Evolutionary conservation across 495 filamentous ascomycete species (phyloP), one percentile per base, ranked within the genome.

Genomic region (Oidiodendron maius): DNA sequence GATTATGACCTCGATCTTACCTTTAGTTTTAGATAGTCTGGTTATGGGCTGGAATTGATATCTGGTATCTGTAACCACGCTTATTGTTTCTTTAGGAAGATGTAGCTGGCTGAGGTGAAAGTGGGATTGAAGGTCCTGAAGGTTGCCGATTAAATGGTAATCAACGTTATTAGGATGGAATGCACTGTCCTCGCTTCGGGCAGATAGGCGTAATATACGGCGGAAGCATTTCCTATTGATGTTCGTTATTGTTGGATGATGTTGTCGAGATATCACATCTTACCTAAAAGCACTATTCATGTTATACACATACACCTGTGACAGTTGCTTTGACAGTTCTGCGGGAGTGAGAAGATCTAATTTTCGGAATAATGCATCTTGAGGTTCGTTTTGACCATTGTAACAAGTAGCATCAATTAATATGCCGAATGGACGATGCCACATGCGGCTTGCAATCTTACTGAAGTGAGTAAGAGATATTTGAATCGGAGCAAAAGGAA

Each of bases 331-430:
- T 10, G 74, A 62, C 39, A 83, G 60, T 46, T 84, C 81, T 4
- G 66, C 66, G 4, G 81, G 81, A 25, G 76, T 80, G 10, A 84
- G 68, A 18, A 65, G 61, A 50, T 81, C 76, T 15, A 82, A 57
- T 48, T 73, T 78, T 13, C 68, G 68, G 55, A 80, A 75, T 11
- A 84, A 49, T 13, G 75, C 71, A 54, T 84, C 81, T 35, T 74
- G 74, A 11, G 77, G 69, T 39, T 83, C 80, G 47, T 71, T 78
- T 46, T 73, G 67, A n/a, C 74, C 72, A 51, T 71, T 75, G 52
- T 83, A 81, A 62, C 77, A 83, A 10, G 81, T 84, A 9, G 80
- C 78, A 62, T 84, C 81, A 40, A 84, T 74, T 18, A 84, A 66
- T 13, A 84, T 58, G 5, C 76, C 78, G 51, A 83, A 84, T 1